A percentile compares a stretch with the other conserved stretches of the same genome.
These are phyloP conservation scores for Aureobasidium melanogenum DNA, from an alignment of 2,329 filamentous ascomycete species.

Conservation along the genomic window DNA sequence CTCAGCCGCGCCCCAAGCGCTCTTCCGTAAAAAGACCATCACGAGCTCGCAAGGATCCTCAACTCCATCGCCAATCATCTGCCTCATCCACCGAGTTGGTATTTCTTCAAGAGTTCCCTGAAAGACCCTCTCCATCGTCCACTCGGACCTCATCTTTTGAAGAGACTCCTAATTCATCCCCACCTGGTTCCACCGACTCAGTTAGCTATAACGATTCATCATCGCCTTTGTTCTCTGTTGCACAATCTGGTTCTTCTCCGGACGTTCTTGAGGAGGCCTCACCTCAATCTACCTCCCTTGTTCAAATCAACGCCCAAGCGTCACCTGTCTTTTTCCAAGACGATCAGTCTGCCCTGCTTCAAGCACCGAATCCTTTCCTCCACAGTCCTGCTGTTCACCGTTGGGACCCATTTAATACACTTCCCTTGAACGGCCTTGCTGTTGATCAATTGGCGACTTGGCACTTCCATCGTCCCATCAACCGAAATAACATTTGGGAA, in stretches of 20 bases:
- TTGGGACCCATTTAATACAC: constrained; percentile 9
- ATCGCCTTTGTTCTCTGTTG: neutral
- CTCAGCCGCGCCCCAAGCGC: constrained; percentile 8
- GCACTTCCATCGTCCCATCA: constrained; percentile 8
- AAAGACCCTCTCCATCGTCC: neutral
- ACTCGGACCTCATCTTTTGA: neutral
- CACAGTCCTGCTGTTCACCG: constrained; percentile 1
- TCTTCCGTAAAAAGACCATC: constrained; percentile 1
- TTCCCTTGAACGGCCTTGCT: constrained; percentile 5
- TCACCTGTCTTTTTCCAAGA: neutral
- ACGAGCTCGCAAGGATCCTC: neutral
- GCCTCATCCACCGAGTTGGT: constrained; percentile 1
- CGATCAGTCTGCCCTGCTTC: neutral
- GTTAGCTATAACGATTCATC: neutral
- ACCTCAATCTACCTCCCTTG: neutral
- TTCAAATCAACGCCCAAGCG: neutral
- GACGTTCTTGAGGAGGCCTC: neutral
- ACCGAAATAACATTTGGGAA: constrained; percentile 9
- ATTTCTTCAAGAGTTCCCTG: constrained; percentile 6
- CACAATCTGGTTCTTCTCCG: neutral
- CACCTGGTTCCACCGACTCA: neutral
- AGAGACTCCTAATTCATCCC: neutral
- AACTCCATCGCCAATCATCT: constrained; percentile 7
- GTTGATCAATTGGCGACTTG: constrained; percentile 6
- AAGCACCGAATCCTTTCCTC: constrained; percentile 2